These are phyloP conservation scores for Crotalaria pallida DNA, from an alignment of 306 rosid species.

Conservation along the genomic window DNA sequence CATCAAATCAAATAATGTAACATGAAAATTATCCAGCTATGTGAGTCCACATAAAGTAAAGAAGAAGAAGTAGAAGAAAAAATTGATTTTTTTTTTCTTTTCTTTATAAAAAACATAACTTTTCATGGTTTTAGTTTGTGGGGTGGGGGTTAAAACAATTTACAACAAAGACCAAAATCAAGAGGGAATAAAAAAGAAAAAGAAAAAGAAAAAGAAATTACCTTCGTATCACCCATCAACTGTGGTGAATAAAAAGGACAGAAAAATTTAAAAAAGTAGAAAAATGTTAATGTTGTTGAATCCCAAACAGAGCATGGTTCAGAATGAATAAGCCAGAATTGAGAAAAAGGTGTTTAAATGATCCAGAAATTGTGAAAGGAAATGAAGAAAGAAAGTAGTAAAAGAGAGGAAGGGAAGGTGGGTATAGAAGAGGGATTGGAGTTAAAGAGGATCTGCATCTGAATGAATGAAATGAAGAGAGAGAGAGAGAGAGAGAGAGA, in stretches of 20 bases:
- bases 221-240: slow-evolving; percentile 19
- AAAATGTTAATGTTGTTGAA: neutral
- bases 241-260: neutral
- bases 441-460: slow-evolving; percentile 54
- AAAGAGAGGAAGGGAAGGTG: slow-evolving; percentile 37
- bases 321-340: neutral
- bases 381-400: neutral
- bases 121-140: neutral
- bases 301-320: neutral
- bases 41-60: neutral
- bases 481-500: slow-evolving; percentile 14
- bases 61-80: neutral
- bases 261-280: neutral
- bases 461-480: neutral
- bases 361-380: neutral
- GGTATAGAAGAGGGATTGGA: slow-evolving; percentile 46
- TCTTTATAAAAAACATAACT: neutral
- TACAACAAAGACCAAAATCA: neutral
- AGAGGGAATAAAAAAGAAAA: too few species aligned
- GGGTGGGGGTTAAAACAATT: neutral
- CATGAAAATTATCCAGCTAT: neutral
- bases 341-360: neutral
- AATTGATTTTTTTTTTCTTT: neutral
- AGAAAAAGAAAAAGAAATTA: neutral
- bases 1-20: slow-evolving; percentile 7